Conservation (phyloP, 2,329 filamentous ascomycete genomes). For the Remersonia thermophila region DNA sequence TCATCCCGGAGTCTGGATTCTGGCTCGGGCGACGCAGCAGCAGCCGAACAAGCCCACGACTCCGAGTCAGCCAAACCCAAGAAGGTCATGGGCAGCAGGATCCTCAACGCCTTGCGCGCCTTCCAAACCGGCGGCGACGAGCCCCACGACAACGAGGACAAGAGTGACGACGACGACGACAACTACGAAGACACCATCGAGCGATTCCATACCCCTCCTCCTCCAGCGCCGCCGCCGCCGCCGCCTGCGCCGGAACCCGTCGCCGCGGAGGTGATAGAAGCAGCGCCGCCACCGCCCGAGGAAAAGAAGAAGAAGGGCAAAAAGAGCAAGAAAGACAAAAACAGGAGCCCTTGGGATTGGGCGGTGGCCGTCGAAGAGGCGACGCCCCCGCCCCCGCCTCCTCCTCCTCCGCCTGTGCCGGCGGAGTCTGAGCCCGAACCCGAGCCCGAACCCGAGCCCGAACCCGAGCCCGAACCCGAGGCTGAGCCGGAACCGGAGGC, state of each 20-base stretch:
- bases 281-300: slow-evolving; percentile 14
- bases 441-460: slow-evolving; percentile 22
- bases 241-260: slow-evolving; percentile 22
- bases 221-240: slow-evolving; percentile 27
- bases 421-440: background rate
- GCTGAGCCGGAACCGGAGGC: slow-evolving; percentile 28
- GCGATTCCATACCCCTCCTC: too few species aligned
- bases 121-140: slow-evolving; percentile 37
- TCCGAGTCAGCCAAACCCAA: slow-evolving; percentile 27
- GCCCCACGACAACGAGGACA: slow-evolving; percentile 3
- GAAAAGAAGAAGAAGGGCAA: slow-evolving; percentile 28
- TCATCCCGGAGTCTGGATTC: too few species aligned
- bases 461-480: background rate
- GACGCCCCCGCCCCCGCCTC: too few species aligned
- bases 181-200: slow-evolving; percentile 1
- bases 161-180: slow-evolving; percentile 4
- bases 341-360: slow-evolving; percentile 18
- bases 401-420: slow-evolving; percentile 12
- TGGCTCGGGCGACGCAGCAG: too few species aligned
- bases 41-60: too few species aligned
- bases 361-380: slow-evolving; percentile 15
- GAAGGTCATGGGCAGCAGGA: slow-evolving; percentile 38
- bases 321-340: slow-evolving; percentile 13
- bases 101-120: slow-evolving; percentile 44
- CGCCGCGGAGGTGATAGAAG: too few species aligned